Base-by-base conservation (phyloP, 306 rosid genomes). In the barrel medic (Medicago truncatula) region DNA sequence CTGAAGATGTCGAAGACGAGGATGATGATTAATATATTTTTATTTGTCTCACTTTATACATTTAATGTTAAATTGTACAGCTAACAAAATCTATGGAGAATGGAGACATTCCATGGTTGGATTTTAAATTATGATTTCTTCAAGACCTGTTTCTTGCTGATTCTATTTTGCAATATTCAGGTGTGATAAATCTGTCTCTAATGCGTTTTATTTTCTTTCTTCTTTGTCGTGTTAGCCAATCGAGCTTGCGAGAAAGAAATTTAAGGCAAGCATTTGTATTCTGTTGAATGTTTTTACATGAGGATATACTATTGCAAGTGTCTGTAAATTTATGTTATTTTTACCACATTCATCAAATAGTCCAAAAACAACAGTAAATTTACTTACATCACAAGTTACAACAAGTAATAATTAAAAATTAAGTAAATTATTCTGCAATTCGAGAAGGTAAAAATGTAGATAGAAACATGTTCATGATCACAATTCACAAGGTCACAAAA, bases 1-100 rank as follows among this genome's bases (percentile, higher is more conserved):
- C 77, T 36, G 91, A 56, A 13, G 97, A 84, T 34, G 89, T 44
- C 1, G 91, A 88, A 9, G 94, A 91, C 46, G 95, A 88, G 1
- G 78, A 79, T 0, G 85, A 77, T 1, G 21, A 73, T 12, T 81
- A 50, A 62, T 65, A 47, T 53, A 38, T 41, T 40, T 47, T 59
- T 17, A n/a, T 67, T 7, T 64, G 18, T 61, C 70, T 54, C 72
- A 34, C 20, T 50, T 43, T 36, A 60, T 80, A 44, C 54, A 62
- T 77, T 81, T 81, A 58, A 38, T 70, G 78, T 67, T 78, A 70
- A 78, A 81, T 57, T 85, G 88, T 85, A 85, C 81, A 85, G 83
- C 70, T 72, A 84, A 74, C 69, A 63, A 58, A 71, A 39, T 70
- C 53, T 74, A 59, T 59, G 81, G 76, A 18, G 50, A 59, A 36